Evolutionary conservation across 2,329 filamentous ascomycete species (phyloP).

Genomic region (Karstenula rhodostoma): DNA sequence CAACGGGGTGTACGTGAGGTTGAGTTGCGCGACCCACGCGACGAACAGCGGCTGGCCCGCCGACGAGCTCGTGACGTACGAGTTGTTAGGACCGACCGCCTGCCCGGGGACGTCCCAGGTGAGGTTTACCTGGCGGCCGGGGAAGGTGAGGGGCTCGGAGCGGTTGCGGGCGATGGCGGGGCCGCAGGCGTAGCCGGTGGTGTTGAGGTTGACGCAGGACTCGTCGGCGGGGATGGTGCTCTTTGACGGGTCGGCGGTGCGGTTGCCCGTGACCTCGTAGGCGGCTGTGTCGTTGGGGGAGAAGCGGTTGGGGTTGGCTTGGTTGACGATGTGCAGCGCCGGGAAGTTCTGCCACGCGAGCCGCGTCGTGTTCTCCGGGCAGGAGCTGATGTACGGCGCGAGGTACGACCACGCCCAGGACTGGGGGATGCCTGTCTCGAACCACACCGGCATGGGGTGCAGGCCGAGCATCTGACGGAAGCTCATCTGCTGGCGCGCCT

Average conservation of each 20-base stretch:
- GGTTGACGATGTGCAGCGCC: constrained; percentile 73
- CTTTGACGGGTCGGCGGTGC: constrained; percentile 63
- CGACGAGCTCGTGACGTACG: constrained; percentile 71
- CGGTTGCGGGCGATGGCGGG: constrained; percentile 74
- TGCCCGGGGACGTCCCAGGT: constrained; percentile 76
- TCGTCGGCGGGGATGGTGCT: constrained; percentile 56
- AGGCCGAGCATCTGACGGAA: constrained; percentile 84
- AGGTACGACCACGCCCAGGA: constrained; percentile 85
- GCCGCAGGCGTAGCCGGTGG: constrained; percentile 64
- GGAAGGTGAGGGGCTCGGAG: constrained; percentile 74
- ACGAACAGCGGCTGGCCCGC: constrained; percentile 71
- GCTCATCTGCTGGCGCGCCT: constrained; percentile 83
- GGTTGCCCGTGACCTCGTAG: constrained; percentile 71
- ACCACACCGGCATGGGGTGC: constrained; percentile 85
- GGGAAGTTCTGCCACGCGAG: constrained; percentile 89
- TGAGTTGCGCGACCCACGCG: constrained; percentile 78
- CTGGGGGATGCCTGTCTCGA: constrained; percentile 80
- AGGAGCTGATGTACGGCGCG: constrained; percentile 81
- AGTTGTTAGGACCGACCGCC: constrained; percentile 80
- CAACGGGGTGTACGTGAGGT: constrained; percentile 60
- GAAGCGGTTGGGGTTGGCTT: constrained; percentile 75
- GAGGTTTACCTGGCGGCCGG: constrained; percentile 75
- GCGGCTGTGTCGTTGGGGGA: constrained; percentile 67
- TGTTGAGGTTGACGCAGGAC: constrained; percentile 66
- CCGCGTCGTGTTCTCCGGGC: constrained; percentile 75